Conservation (phyloP, 257 asterid genomes). For the Parsonsia alboflavescens region DNA sequence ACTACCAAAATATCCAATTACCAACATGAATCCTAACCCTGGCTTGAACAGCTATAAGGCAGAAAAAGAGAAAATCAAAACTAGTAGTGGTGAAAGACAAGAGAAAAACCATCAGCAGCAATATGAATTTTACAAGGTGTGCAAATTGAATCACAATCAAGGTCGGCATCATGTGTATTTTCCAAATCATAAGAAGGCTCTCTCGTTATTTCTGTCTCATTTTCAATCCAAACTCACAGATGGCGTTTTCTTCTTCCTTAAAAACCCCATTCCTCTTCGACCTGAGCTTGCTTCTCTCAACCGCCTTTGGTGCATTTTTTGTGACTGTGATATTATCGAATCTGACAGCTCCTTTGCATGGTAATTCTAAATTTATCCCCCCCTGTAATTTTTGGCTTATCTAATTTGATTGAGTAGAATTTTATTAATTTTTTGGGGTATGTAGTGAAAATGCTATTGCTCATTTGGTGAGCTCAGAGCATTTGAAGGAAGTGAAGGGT, state of each 20-base stretch:
- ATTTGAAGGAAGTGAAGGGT: constrained; percentile 67
- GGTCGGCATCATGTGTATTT: constrained; percentile 73
- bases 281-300: constrained; percentile 52
- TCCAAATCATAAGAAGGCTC: constrained; percentile 65
- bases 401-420: neutral
- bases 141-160: constrained; percentile 68
- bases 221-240: constrained; percentile 50
- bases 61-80: neutral
- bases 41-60: neutral
- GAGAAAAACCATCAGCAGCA: constrained; percentile 12
- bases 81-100: neutral
- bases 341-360: constrained; percentile 51
- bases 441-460: constrained; percentile 55
- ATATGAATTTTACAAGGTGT: constrained; percentile 73
- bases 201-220: constrained; percentile 29
- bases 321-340: constrained; percentile 56
- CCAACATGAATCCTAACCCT: neutral
- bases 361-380: constrained; percentile 25
- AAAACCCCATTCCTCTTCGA: constrained; percentile 41
- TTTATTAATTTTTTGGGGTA: constrained; percentile 20
- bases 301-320: constrained; percentile 77
- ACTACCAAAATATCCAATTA: neutral
- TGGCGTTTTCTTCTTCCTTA: constrained; percentile 49
- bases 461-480: constrained; percentile 81
- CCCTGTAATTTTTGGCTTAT: neutral